Base-by-base conservation (phyloP, 1,284 basidiomycete species). In the Tranzscheliella williamsii region DNA sequence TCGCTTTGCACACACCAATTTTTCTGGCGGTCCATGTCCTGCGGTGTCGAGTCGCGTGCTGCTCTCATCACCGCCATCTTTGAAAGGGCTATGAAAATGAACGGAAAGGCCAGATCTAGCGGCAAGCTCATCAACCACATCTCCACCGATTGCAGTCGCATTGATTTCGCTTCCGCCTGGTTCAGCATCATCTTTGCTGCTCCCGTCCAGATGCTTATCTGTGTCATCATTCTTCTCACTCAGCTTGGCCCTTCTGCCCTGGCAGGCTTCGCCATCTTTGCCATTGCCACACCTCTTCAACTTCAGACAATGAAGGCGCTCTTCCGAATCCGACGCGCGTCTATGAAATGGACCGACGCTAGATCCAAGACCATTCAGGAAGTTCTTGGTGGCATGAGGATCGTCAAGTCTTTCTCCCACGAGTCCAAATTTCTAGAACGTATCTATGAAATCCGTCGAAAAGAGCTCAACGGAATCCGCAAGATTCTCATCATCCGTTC, bases 71-170 rank as follows among this genome's bases (percentile, higher is more conserved):
- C 89, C 0, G 87, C 88, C 8, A 87, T 96, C 45, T 97, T 93
- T 78, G 83, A 85, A 24, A 86, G 87, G 37, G 86, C 90, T 2
- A 82, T 95, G 24, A 83, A 81, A 29, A 82, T 96, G 37, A 88
- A 87, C 3, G 85, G 88, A 17, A 87, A 90, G 40, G 85, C 90
- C 8, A 84, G 92, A n/a, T 85, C 86, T 3, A 86, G 86, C 18
- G 91, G 91, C 29, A 87, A 87, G 72, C 83, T 93, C 31, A 86
- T 94, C 55, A 94, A 91, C 72, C 90, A 93, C 79, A 93, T 96
- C 63, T 91, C 89, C 4, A 93, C 91, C 0, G 93, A 96, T 78
- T 86, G 91, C 24, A 88, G 86, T 15, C 84, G 92, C 27, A 90
- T 96, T 74, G 91, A 95, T 75, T 96, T 92, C 73, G 88, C 87